phyloP scores from a whole-genome alignment of 371 early-diverging fungal species.

The Entomophthora muscae region DNA sequence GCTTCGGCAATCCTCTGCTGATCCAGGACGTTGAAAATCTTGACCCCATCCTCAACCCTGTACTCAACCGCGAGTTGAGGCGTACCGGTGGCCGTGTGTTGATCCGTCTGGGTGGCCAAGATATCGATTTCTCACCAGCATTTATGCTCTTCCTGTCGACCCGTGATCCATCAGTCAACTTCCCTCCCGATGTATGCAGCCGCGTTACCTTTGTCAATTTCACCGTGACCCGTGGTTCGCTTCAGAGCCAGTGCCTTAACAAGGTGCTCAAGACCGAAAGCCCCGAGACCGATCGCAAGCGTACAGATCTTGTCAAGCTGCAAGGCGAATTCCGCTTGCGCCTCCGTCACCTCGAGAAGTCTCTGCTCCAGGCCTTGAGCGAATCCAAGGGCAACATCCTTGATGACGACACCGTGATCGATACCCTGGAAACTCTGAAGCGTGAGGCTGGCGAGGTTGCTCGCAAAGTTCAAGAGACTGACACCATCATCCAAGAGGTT shows the following conservation, averaged over 20 bases:
- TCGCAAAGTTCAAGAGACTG: conserved; percentile 83
- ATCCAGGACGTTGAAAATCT: conserved; percentile 94
- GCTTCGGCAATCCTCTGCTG: conserved; percentile 95
- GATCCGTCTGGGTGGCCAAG: conserved; percentile 87
- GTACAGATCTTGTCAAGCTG: conserved; percentile 80
- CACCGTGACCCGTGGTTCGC: conserved; percentile 85
- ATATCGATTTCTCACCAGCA: conserved; percentile 95
- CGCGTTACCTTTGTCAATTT: conserved; percentile 98
- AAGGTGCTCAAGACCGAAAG: conserved; percentile 85
- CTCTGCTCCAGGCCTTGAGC: conserved; percentile 80
- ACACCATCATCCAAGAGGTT: conserved; percentile 86
- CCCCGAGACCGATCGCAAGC: conserved; percentile 86
- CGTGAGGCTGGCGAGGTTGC: conserved; percentile 89
- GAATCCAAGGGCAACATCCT: conserved; percentile 91
- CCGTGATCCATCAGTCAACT: conserved; percentile 79
- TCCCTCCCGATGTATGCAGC: conserved; percentile 90
- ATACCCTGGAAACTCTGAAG: conserved; percentile 85
- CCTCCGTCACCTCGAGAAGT: conserved; percentile 83
- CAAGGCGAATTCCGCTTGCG: conserved; percentile 93
- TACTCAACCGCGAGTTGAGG: conserved; percentile 89
- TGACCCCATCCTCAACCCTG: conserved; percentile 93
- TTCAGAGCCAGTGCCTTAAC: conserved; percentile 93
- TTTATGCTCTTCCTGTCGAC: conserved; percentile 90
- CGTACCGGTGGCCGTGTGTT: conserved; percentile 93
- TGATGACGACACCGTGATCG: conserved; percentile 90